Evolutionary conservation across 75 land plant species (phyloP), one percentile per base, ranked within the genome.

Genomic region (Picea sitchensis): DNA sequence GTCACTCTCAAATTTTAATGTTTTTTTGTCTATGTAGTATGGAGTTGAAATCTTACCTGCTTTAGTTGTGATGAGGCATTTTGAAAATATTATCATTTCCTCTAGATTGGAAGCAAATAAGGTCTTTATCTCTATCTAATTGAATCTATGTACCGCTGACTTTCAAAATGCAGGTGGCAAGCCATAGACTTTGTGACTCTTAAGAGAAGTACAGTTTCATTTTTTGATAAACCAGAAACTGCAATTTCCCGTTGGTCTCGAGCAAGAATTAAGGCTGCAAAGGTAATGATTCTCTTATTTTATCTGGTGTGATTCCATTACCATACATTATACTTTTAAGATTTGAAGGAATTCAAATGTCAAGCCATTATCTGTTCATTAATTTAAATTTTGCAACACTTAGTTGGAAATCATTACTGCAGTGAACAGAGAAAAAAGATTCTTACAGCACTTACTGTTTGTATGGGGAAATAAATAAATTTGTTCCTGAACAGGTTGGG

Each of bases 101-200:
- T 67, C 36, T 36, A 67, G 7, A 67, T 5, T 41, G 51, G 51
- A 71, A 8, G 73, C n/a, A n/a, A 41, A 76, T 51, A 8, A 32
- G 62, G 6, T 58, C n/a, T 75, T 79, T 75, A 68, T 2, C n/a
- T 38, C n/a, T 34, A 9, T 4, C 11, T 71, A 9, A 71, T 41
- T 41, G 51, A 44, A 71, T 71, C 18, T 3, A 44, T 71, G 23
- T 44, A 21, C 23, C 11, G 44, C n/a, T 71, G 56, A 47, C 20
- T 65, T 80, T 34, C 38, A 15, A 6, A 65, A 51, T 59, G 56
- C 69, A 96, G 99, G 99, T 96, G 99, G 99, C 92, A 96, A 71
- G 85, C 90, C 32, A 69, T 94, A 23, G 99, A 96, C 65, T 87
- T 80, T 75, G 95, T 88, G 61, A 78, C 82, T 62, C 88, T 96